These are phyloP conservation scores for Coniochaeta pulveracea DNA, from an alignment of 2,329 filamentous ascomycete genomes.

Conservation along the genomic window DNA sequence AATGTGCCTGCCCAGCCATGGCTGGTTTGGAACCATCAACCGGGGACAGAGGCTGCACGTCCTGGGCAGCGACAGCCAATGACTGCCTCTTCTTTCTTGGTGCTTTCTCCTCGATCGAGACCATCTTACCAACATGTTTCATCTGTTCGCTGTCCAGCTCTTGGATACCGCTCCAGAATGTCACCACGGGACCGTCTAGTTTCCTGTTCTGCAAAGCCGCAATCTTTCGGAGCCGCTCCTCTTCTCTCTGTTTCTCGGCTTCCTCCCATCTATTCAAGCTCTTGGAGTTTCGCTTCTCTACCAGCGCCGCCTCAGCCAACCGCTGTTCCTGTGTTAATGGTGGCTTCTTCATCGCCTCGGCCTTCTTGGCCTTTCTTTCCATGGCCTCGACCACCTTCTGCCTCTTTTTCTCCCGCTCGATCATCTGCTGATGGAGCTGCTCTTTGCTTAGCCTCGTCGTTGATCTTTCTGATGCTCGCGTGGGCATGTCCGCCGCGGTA, in stretches of 20 bases:
- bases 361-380: slow-evolving; percentile 56
- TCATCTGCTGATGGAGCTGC: slow-evolving; percentile 58
- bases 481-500: slow-evolving; percentile 40
- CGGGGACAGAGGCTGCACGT: not conserved
- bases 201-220: slow-evolving; percentile 81
- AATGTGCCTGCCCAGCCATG: not conserved
- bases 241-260: slow-evolving; percentile 78
- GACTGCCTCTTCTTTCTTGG: slow-evolving; percentile 38
- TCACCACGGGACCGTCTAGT: slow-evolving; percentile 79
- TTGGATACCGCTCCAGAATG: slow-evolving; percentile 86
- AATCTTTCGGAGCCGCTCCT: slow-evolving; percentile 70
- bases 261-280: slow-evolving; percentile 91
- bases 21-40: not conserved
- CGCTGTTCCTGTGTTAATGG: slow-evolving; percentile 81
- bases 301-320: slow-evolving; percentile 67
- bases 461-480: slow-evolving; percentile 44
- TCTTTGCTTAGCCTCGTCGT: slow-evolving; percentile 50
- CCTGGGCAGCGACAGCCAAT: slow-evolving; percentile 10
- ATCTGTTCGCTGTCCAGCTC: slow-evolving; percentile 69
- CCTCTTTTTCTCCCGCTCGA: slow-evolving; percentile 58
- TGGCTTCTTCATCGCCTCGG: slow-evolving; percentile 65
- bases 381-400: slow-evolving; percentile 59
- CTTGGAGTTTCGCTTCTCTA: slow-evolving; percentile 80
- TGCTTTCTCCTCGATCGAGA: slow-evolving; percentile 50
- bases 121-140: slow-evolving; percentile 55